Percentiles rank a stretch among this genome's conserved stretches.
Evolutionary conservation across 805 yeast species (phyloP).

Genomic region (Clavispora carvajalis): DNA sequence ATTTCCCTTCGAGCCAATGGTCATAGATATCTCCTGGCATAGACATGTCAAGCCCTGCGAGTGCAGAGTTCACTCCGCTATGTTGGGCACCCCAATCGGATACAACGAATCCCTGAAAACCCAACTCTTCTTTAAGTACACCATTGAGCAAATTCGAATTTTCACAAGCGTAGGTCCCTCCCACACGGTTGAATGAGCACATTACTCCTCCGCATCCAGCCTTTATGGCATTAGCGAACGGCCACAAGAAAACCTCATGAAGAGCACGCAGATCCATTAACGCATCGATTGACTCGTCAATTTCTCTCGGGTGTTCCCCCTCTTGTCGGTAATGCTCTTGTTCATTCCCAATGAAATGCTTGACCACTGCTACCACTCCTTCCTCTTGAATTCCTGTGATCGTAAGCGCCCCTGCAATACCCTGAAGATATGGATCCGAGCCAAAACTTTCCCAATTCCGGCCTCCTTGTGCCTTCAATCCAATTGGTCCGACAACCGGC

Average conservation of each 20-base stretch:
- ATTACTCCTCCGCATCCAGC: constrained; percentile 60
- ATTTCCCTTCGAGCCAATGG: constrained; percentile 48
- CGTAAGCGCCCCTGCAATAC: constrained; percentile 47
- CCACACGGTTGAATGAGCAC: constrained; percentile 56
- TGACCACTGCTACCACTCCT: constrained; percentile 53
- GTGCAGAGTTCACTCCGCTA: constrained; percentile 49
- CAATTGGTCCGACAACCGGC: constrained; percentile 58
- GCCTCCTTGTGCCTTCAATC: constrained; percentile 58
- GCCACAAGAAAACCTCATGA: constrained; percentile 63
- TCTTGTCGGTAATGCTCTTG: constrained; percentile 57
- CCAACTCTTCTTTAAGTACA: constrained; percentile 54
- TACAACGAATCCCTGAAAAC: constrained; percentile 64
- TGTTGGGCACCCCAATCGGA: constrained; percentile 67
- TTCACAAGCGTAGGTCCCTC: constrained; percentile 55
- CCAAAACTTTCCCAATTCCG: constrained; percentile 64
- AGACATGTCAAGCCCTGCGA: constrained; percentile 60
- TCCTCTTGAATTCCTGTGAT: constrained; percentile 53
- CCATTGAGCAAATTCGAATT: constrained; percentile 51
- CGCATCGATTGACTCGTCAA: constrained; percentile 42
- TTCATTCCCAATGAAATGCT: constrained; percentile 56
- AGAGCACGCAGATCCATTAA: constrained; percentile 56
- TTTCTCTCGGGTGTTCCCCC: constrained; percentile 42
- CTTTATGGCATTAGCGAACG: constrained; percentile 56
- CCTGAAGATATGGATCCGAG: constrained; percentile 57
- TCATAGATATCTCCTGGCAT: constrained; percentile 59